Conservation (phyloP, 2,329 filamentous ascomycete species). For the Xylariaceae sp. region DNA sequence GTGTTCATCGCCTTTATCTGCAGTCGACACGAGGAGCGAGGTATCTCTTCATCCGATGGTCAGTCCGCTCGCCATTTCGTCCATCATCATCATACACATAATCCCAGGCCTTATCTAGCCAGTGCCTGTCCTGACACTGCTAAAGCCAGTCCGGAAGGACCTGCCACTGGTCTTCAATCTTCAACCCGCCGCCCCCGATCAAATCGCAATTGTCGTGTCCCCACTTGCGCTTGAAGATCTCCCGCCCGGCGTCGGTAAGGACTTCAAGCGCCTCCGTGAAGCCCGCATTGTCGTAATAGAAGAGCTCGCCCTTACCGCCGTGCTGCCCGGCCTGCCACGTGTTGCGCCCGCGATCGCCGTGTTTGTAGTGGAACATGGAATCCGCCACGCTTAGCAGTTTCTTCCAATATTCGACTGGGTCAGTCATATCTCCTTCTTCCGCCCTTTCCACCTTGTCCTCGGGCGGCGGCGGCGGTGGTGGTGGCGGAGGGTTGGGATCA, state of each 20-base stretch:
- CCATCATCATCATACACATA: no score
- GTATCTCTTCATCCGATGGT: no score
- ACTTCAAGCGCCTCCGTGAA: conserved; percentile 33
- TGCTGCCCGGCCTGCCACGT: conserved; percentile 40
- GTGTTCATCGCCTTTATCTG: no score
- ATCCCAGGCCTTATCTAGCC: neutral
- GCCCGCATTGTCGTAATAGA: conserved; percentile 37
- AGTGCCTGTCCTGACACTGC: neutral
- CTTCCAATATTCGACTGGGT: conserved; percentile 29
- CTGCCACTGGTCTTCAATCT: conserved; percentile 43
- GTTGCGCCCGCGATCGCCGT: conserved; percentile 36
- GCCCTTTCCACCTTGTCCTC: conserved; percentile 11
- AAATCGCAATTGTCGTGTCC: conserved; percentile 43
- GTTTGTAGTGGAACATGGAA: conserved; percentile 41
- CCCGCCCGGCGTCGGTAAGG: conserved; percentile 33
- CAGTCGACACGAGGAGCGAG: no score
- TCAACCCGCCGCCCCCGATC: conserved; percentile 33
- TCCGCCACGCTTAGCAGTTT: conserved; percentile 26
- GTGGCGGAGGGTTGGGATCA: conserved; percentile 36
- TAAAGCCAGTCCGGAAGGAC: conserved; percentile 40
- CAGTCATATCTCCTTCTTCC: conserved; percentile 18
- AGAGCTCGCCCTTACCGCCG: conserved; percentile 41
- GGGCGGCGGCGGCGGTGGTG: conserved; percentile 16
- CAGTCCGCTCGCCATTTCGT: no score
- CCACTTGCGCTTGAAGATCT: conserved; percentile 41